A percentile compares a stretch with the other conserved stretches of the same genome.
These are phyloP conservation scores for Grosmannia serpens DNA, from an alignment of 2,329 filamentous ascomycete genomes.

Conservation along the genomic window DNA sequence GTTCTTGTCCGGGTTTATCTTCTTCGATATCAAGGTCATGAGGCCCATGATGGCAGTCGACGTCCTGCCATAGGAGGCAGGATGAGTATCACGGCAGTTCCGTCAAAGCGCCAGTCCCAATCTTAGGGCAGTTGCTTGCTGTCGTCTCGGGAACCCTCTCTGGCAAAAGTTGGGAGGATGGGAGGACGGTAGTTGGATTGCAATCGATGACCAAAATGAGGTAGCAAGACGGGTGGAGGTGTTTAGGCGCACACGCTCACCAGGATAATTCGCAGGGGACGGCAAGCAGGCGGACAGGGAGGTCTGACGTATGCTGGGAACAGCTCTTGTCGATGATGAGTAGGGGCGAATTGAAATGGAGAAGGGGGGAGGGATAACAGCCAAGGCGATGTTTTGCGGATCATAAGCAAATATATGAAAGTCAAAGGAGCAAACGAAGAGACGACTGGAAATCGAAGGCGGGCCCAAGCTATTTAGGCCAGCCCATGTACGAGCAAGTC, in stretches of 20 bases:
- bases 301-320: too few relatives aligned
- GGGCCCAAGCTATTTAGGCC: neutral
- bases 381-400: too few relatives aligned
- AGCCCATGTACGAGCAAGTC: neutral
- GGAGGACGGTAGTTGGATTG: too few relatives aligned
- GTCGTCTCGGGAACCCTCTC: too few relatives aligned
- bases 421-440: neutral
- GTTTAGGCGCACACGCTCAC: too few relatives aligned
- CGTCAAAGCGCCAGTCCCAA: neutral
- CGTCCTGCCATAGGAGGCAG: constrained; percentile 11
- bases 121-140: neutral
- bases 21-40: constrained; percentile 19
- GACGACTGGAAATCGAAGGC: neutral
- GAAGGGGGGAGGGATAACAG: neutral
- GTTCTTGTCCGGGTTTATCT: constrained; percentile 12
- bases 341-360: neutral
- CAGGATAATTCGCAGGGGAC: too few relatives aligned
- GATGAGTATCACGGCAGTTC: neutral
- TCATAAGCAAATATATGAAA: neutral
- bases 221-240: too few relatives aligned
- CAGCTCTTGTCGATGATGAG: too few relatives aligned
- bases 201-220: too few relatives aligned
- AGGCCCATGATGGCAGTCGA: constrained; percentile 18
- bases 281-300: too few relatives aligned
- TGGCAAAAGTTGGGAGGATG: too few relatives aligned